Evolutionary conservation across 352 stramenopile genomes (phyloP).

Genomic region (Elongisporangium prolatum): DNA sequence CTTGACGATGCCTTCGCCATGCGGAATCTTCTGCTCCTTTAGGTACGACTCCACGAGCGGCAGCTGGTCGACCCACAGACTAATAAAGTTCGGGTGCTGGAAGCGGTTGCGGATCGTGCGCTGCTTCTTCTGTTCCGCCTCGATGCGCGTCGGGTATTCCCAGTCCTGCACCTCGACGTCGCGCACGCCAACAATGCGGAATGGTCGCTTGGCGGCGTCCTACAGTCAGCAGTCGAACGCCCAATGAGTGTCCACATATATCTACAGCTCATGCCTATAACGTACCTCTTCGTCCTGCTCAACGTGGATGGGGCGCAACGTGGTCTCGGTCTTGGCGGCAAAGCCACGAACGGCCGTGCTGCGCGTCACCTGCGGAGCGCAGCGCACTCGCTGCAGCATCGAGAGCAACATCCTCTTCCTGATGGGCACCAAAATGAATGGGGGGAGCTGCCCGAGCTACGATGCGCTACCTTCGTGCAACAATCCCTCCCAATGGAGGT

Average conservation of each 20-base stretch:
- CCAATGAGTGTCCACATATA: neutral
- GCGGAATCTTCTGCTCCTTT: slow-evolving; percentile 54
- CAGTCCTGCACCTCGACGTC: slow-evolving; percentile 77
- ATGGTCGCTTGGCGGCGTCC: slow-evolving; percentile 42
- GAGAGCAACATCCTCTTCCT: slow-evolving; percentile 10
- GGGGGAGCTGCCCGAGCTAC: slow-evolving; percentile 8
- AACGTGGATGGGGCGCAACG: slow-evolving; percentile 67
- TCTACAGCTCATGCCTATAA: slow-evolving; percentile 4
- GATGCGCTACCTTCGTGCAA: slow-evolving; percentile 9
- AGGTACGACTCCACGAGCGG: slow-evolving; percentile 59
- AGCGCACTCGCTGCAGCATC: slow-evolving; percentile 17
- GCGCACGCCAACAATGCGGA: slow-evolving; percentile 76
- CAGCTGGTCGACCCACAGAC: slow-evolving; percentile 78
- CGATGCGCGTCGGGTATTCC: slow-evolving; percentile 66
- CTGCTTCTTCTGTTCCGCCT: slow-evolving; percentile 55
- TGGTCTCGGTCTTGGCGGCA: slow-evolving; percentile 10
- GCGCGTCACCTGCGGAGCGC: slow-evolving; percentile 7
- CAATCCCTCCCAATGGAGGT: slow-evolving; percentile 1
- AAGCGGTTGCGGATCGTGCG: slow-evolving; percentile 72
- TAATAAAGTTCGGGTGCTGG: slow-evolving; percentile 79
- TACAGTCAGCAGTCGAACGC: slow-evolving; percentile 2
- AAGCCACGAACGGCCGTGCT: slow-evolving; percentile 12
- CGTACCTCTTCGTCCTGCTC: slow-evolving; percentile 57
- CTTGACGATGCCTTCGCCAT: slow-evolving; percentile 48
- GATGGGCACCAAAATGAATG: slow-evolving; percentile 2